Conservation (phyloP, 2,329 filamentous ascomycete species). For the Plectosphaerella plurivora region DNA sequence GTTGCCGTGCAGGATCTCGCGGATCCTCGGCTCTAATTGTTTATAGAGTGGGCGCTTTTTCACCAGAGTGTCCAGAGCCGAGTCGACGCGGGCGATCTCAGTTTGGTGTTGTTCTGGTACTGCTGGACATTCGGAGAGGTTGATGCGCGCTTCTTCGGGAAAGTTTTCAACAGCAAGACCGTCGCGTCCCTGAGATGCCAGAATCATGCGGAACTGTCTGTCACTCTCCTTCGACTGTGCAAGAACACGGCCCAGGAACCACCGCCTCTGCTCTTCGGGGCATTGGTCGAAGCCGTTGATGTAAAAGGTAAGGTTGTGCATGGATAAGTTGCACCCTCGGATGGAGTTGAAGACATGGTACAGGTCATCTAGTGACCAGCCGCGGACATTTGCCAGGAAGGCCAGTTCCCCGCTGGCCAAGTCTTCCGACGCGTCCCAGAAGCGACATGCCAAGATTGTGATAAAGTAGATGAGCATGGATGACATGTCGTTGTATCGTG, state of each 20-base stretch:
- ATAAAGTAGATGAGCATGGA: neutral
- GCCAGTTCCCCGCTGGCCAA: neutral
- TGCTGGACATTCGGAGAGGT: neutral
- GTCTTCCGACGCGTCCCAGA: neutral
- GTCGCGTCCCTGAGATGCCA: neutral
- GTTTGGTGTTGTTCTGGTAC: neutral
- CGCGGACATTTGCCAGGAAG: neutral
- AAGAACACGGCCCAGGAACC: neutral
- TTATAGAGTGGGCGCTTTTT: neutral
- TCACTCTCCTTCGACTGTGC: neutral
- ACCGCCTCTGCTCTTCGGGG: neutral
- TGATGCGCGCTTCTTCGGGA: neutral
- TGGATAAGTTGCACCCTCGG: neutral
- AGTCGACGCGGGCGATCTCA: neutral
- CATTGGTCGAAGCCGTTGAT: slow-evolving; percentile 3
- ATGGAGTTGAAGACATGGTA: neutral
- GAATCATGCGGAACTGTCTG: neutral
- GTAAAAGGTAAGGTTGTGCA: neutral
- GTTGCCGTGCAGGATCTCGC: neutral
- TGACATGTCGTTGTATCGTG: neutral
- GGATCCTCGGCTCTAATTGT: neutral
- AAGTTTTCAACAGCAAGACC: neutral
- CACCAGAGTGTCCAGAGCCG: neutral
- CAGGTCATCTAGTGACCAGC: neutral
- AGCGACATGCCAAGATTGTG: neutral